Evolutionary conservation across 495 filamentous ascomycete species (phyloP), one percentile per base, ranked within the genome.

Genomic region (Penicillium nucicola): DNA sequence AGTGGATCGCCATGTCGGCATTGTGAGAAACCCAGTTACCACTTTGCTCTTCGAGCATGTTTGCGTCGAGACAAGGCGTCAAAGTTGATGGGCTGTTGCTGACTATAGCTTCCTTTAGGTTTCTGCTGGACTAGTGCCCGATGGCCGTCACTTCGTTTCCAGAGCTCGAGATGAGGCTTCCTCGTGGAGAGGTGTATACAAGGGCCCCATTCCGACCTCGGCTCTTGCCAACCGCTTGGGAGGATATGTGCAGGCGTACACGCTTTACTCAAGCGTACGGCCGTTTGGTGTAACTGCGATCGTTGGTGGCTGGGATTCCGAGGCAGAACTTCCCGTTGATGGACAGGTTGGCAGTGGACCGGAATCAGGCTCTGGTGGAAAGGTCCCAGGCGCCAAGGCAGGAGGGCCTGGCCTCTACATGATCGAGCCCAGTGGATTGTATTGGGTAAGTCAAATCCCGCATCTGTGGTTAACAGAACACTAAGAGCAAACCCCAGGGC

Each of bases 271-370:
- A 39, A 92, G 87, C 47, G 93, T 97, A 49, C 87, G 93, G 41
- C 93, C 93, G 23, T 98, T 98, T 62, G 93, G 93, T 55, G 88
- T 97, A 61, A 96, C 92, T 7, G 86, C 90, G 36, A 98, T 98
- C 67, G 71, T 98, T 40, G 95, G 84, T 56, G 93, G 95, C 38
- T 96, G 89, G 84, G 93, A 98, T 74, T 83, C 84, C 35, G 87
- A 92, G 72, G 78, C 77, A 18, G 90, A 92, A 60, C 51, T 82
- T 30, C 79, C 78, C 19, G 90, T 96, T 33, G 91, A 96, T 72
- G 91, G 89, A 48, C 80, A 92, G 71, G 91, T 96, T 17, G 91
- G 91, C 45, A 77, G 54, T 51, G 91, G 91, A 12, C 91, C 91
- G 25, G 73, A 77, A 28, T 77, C 80, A 32, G 91, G 91, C 55